A percentile compares a stretch with the other conserved stretches of the same genome.
phyloP scores from a whole-genome alignment of 306 rosid species.

The Malus orientalis region DNA sequence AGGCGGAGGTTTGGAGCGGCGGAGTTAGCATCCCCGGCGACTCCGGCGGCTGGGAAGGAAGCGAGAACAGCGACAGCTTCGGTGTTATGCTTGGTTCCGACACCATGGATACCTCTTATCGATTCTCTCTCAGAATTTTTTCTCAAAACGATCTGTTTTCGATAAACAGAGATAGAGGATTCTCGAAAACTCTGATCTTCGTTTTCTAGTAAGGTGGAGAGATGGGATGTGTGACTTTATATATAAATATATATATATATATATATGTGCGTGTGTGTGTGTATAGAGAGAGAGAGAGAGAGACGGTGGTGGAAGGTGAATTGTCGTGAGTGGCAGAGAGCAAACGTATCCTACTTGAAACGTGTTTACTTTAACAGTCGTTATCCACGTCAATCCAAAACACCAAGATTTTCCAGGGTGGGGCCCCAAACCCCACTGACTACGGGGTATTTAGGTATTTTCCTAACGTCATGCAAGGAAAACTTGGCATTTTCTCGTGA shows the following conservation, averaged over 20 bases:
- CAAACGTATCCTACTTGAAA: neutral
- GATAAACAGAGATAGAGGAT: neutral
- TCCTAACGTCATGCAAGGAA: no score
- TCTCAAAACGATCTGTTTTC: neutral
- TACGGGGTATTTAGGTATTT: no score
- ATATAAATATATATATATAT: neutral
- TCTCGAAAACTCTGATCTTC: neutral
- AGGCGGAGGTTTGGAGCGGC: conserved; percentile 35
- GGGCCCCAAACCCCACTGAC: no score
- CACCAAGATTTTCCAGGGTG: no score
- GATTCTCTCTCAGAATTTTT: neutral
- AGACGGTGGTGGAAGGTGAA: conserved; percentile 20
- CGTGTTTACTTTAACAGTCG: no score
- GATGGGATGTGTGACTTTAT: conserved; percentile 9
- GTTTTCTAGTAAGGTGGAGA: conserved; percentile 13
- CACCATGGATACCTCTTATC: conserved; percentile 13
- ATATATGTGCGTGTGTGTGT: no score
- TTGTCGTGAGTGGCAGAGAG: conserved; percentile 27
- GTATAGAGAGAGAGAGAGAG: conserved; percentile 9
- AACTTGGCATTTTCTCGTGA: no score
- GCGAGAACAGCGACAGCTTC: conserved; percentile 39
- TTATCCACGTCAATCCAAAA: no score
- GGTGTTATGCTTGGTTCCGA: conserved; percentile 15
- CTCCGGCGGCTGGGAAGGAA: conserved; percentile 26
- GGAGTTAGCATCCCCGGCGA: conserved; percentile 33